Conservation (phyloP, 2,329 filamentous ascomycete genomes). For the Fusarium protoensiforme region DNA sequence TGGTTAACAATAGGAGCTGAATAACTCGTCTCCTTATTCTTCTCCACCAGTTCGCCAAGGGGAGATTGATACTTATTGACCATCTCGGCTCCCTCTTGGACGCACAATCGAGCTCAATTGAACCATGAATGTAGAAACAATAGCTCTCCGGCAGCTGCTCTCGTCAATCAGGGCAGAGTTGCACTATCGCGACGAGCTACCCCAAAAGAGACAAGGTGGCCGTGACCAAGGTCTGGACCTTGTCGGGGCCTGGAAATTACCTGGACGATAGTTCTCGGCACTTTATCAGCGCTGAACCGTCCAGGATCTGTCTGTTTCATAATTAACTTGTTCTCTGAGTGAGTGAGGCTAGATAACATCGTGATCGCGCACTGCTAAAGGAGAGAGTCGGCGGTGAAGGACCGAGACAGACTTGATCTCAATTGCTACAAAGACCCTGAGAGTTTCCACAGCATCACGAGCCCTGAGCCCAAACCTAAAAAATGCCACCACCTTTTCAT, state of each 20-base stretch:
- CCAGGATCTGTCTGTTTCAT: background rate
- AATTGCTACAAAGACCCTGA: background rate
- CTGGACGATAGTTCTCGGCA: background rate
- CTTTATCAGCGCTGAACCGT: background rate
- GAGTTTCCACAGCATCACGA: background rate
- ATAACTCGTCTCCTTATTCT: conserved; percentile 1
- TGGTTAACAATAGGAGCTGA: background rate
- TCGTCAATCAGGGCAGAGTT: background rate
- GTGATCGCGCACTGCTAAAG: background rate
- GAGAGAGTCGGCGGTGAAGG: background rate
- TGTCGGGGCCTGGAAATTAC: background rate
- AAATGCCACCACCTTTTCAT: background rate
- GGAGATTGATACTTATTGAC: conserved; percentile 2
- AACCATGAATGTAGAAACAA: background rate
- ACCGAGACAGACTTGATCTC: background rate
- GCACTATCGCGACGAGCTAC: background rate
- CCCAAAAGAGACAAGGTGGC: background rate
- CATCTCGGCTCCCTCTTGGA: background rate
- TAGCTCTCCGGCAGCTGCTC: background rate
- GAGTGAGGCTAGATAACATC: background rate
- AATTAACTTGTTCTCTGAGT: background rate
- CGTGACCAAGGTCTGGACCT: conserved; percentile 3
- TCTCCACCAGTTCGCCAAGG: conserved; percentile 16
- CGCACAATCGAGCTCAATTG: background rate
- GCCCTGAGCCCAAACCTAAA: background rate